Conservation (phyloP, 768 basidiomycete species). For the Sutorius australiensis region DNA sequence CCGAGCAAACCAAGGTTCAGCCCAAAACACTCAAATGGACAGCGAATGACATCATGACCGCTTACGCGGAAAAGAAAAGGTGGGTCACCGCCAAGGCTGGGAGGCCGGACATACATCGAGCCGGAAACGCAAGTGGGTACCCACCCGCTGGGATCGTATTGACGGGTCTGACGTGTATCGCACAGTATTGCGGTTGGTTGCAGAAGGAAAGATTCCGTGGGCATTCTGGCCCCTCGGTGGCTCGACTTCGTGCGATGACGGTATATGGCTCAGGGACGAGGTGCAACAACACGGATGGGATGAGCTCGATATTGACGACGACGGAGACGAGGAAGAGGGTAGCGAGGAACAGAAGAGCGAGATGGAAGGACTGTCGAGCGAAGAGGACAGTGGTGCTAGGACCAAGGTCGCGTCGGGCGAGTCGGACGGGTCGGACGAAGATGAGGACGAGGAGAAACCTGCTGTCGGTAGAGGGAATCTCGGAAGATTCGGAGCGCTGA, state of each 20-base stretch:
- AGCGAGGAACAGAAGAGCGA: conserved; percentile 25
- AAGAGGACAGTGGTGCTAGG: neutral
- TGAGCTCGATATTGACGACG: conserved; percentile 28
- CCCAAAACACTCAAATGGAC: conserved; percentile 54
- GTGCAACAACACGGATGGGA: conserved; percentile 21
- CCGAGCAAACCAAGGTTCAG: conserved; percentile 12
- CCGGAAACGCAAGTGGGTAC: conserved; percentile 82
- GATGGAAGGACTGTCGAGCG: conserved; percentile 10
- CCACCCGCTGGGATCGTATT: neutral
- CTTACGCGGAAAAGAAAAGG: conserved; percentile 72
- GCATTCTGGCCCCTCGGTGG: conserved; percentile 75
- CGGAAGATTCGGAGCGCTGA: conserved; percentile 32
- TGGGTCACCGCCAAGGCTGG: conserved; percentile 92
- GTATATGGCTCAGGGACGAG: conserved; percentile 56
- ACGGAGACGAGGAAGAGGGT: conserved; percentile 30
- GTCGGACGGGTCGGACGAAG: conserved; percentile 16
- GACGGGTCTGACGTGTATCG: neutral
- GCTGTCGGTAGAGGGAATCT: conserved; percentile 2
- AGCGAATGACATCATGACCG: conserved; percentile 77
- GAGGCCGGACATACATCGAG: conserved; percentile 81
- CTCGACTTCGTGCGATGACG: conserved; percentile 33
- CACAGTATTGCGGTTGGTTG: conserved; percentile 74
- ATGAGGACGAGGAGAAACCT: conserved; percentile 9
- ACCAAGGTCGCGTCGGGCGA: conserved; percentile 10
- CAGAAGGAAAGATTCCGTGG: conserved; percentile 81